These are phyloP conservation scores for Ganoderma resinaceum DNA, from an alignment of 1,284 basidiomycete species.

Conservation along the genomic window DNA sequence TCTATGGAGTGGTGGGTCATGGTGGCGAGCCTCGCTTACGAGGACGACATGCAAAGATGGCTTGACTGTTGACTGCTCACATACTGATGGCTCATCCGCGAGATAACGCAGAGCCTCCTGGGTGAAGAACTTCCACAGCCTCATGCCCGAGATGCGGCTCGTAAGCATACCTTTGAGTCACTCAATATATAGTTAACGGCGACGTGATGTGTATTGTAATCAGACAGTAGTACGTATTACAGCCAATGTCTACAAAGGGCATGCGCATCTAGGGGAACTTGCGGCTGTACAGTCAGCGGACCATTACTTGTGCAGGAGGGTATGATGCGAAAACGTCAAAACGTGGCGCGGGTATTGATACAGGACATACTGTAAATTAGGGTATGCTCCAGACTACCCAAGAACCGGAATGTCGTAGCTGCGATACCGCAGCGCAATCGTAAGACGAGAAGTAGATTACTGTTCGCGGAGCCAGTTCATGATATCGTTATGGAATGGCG, in stretches of 20 bases:
- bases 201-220: neutral
- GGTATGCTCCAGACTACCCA: neutral
- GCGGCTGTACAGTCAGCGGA: neutral
- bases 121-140: neutral
- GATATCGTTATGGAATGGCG: slow-evolving; percentile 63
- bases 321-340: neutral
- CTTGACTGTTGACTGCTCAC: neutral
- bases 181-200: neutral
- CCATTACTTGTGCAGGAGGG: slow-evolving; percentile 1
- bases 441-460: neutral
- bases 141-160: neutral
- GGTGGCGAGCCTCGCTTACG: neutral
- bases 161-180: neutral
- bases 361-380: slow-evolving; percentile 11
- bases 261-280: slow-evolving; percentile 6
- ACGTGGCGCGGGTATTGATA: slow-evolving; percentile 20
- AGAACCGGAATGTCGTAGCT: slow-evolving; percentile 1
- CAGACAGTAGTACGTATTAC: neutral
- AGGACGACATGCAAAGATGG: neutral
- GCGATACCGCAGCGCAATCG: neutral
- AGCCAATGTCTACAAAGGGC: slow-evolving; percentile 10
- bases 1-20: slow-evolving; percentile 58
- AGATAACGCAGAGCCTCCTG: neutral
- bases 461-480: slow-evolving; percentile 66
- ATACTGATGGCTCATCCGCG: neutral